These are phyloP conservation scores for Alternaria gansuensis DNA, from an alignment of 2,329 filamentous ascomycete genomes.

Conservation along the genomic window DNA sequence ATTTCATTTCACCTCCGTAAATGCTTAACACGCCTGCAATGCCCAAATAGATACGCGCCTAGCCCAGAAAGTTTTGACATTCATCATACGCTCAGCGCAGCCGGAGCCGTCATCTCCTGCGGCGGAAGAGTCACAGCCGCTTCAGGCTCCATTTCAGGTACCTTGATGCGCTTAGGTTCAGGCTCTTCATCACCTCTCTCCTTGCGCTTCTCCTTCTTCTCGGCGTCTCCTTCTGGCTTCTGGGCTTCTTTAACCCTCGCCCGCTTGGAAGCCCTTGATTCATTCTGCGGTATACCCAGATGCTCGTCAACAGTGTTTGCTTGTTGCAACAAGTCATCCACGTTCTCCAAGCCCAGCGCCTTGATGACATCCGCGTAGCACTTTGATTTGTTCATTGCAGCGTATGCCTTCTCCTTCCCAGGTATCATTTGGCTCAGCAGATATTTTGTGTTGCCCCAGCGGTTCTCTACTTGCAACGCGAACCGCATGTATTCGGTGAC, in stretches of 20 bases:
- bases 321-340: slow-evolving; percentile 68
- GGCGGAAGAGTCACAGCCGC: slow-evolving; percentile 14
- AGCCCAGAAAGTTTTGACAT: background rate
- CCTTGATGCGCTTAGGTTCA: slow-evolving; percentile 42
- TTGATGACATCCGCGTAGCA: slow-evolving; percentile 76
- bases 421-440: slow-evolving; percentile 85
- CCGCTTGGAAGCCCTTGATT: slow-evolving; percentile 58
- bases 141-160: slow-evolving; percentile 29
- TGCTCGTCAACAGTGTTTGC: slow-evolving; percentile 73
- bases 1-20: slow-evolving; percentile 15
- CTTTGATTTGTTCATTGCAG: slow-evolving; percentile 69
- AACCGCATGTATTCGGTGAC: slow-evolving; percentile 77
- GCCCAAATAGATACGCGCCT: slow-evolving; percentile 9
- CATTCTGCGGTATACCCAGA: slow-evolving; percentile 66
- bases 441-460: slow-evolving; percentile 93
- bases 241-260: slow-evolving; percentile 50
- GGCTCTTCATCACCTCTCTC: slow-evolving; percentile 25
- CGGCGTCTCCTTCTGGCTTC: slow-evolving; percentile 19
- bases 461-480: slow-evolving; percentile 81
- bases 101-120: slow-evolving; percentile 31
- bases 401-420: slow-evolving; percentile 73
- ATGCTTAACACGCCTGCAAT: slow-evolving; percentile 31
- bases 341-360: slow-evolving; percentile 69
- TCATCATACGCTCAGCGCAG: slow-evolving; percentile 33
- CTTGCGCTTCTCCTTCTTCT: slow-evolving; percentile 36